Evolutionary conservation across 2,329 filamentous ascomycete species (phyloP), one percentile per base, ranked within the genome.

Genomic region (Coniochaeta sp.): DNA sequence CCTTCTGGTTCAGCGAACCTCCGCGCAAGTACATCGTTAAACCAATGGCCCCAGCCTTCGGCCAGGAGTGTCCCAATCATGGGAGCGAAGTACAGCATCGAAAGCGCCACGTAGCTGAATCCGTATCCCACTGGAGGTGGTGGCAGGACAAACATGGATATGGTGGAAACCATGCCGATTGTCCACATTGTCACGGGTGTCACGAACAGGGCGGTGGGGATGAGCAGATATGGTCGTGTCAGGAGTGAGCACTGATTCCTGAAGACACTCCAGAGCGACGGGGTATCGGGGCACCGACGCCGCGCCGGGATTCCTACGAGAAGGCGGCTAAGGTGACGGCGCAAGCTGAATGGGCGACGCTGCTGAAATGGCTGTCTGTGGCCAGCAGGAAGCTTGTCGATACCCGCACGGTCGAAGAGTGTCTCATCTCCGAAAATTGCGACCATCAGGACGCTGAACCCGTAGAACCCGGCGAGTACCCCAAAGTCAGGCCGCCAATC

Each of bases 61-160:
- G 73, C 75, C 3, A 76, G 57, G n/a, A 75, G 55, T 1, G 69
- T 67, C 4, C 67, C 74, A 1, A 75, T 64, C 38, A 77, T 66
- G 3, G 71, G 71, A 1, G 71, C 70, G 55, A 76, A 74, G 58
- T 77, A 77, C 56, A 76, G 73, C 55, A 70, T 73, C 1, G 73
- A 67, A 61, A 57, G 49, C 6, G 47, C 55, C 0, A 35, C 55
- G 54, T 51, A 58, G 63, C 65, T 72, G 47, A 75, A 72, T n/a
- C 69, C 65, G 51, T 66, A 65, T 1, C 68, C 62, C 1, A 67
- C 67, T 9, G 61, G 65, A 51, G 71, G 68, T 4, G 71, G 54
- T 1, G 65, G 64, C 1, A 61, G 62, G 3, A 74, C 58, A 55
- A 73, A 69, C 32, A 73, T 69, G 20, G 67, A 61, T 5, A 73